Percentiles rank a stretch among this genome's conserved stretches.
These are phyloP conservation scores for Capsella bursapastoris DNA, from an alignment of 345 rosid genomes.

Conservation along the genomic window DNA sequence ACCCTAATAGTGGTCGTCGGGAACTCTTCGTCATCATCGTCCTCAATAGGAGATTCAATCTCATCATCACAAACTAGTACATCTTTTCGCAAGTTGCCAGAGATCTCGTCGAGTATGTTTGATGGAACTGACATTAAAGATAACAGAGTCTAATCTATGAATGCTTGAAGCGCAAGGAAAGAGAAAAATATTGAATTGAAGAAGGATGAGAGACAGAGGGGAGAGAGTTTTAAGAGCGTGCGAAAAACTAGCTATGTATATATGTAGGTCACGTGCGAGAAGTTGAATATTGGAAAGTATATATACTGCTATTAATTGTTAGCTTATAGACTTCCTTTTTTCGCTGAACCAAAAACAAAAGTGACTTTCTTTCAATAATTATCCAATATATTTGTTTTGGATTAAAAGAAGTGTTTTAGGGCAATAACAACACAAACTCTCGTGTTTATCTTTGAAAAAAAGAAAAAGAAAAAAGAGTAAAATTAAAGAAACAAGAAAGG, in stretches of 20 bases:
- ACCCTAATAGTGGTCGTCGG: constrained; percentile 11
- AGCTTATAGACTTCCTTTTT: constrained; percentile 20
- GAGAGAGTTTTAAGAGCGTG: constrained; percentile 26
- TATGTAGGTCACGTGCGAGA: constrained; percentile 28
- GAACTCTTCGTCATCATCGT: constrained; percentile 18
- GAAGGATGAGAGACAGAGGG: constrained; percentile 8
- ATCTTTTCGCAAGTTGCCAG: constrained; percentile 7
- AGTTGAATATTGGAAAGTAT: constrained; percentile 20
- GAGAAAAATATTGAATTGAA: constrained; percentile 18
- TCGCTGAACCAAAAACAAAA: too few relatives aligned
- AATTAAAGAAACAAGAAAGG: neutral
- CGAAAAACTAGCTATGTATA: constrained; percentile 10
- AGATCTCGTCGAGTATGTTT: neutral
- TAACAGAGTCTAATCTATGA: neutral
- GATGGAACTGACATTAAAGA: constrained; percentile 17
- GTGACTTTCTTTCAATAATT: neutral
- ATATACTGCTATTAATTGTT: constrained; percentile 30
- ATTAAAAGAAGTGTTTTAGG: too few relatives aligned
- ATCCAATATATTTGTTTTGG: neutral
- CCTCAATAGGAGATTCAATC: neutral
- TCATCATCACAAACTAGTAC: neutral
- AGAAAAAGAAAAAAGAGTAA: neutral
- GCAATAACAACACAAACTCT: too few relatives aligned
- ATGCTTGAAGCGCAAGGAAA: constrained; percentile 22
- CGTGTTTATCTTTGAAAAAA: neutral